These are phyloP conservation scores for Malassezia yamatoensis DNA, from an alignment of 1,284 basidiomycete species.

Conservation along the genomic window DNA sequence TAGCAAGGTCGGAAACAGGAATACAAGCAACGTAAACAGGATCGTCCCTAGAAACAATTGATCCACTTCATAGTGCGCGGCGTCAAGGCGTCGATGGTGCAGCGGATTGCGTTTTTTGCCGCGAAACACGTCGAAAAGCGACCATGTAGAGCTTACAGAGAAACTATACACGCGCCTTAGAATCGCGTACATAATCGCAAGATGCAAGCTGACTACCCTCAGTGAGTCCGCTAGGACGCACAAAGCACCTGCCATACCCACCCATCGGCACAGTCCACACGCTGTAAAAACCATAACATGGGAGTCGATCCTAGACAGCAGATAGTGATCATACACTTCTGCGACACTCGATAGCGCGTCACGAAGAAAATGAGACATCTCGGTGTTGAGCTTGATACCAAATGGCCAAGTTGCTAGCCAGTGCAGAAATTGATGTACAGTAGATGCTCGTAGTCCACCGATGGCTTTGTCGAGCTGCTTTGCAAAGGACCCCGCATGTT, in stretches of 20 bases:
- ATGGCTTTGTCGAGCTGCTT: neutral
- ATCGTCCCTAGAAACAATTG: constrained; percentile 88
- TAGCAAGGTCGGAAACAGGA: constrained; percentile 78
- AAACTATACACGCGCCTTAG: constrained; percentile 60
- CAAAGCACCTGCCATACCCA: constrained; percentile 62
- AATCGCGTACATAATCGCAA: constrained; percentile 63
- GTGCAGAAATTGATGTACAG: constrained; percentile 51
- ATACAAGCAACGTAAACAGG: constrained; percentile 79
- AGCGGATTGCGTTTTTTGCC: constrained; percentile 55
- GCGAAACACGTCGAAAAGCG: constrained; percentile 86
- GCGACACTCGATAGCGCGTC: constrained; percentile 53
- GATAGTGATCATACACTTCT: constrained; percentile 15
- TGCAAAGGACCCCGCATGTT: too few relatives aligned
- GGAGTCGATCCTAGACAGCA: constrained; percentile 5
- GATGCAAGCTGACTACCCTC: constrained; percentile 61
- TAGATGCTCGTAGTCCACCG: constrained; percentile 9
- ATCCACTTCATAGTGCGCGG: constrained; percentile 82
- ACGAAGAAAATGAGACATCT: constrained; percentile 72
- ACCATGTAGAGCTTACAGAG: constrained; percentile 58
- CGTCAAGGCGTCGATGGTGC: constrained; percentile 69
- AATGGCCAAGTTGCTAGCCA: constrained; percentile 95
- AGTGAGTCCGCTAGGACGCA: constrained; percentile 62
- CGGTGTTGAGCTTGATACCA: constrained; percentile 88
- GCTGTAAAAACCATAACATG: too few relatives aligned
- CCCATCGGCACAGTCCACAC: too few relatives aligned